These are phyloP conservation scores for Penicillium arizonense DNA, from an alignment of 495 filamentous ascomycete genomes.

Conservation along the genomic window DNA sequence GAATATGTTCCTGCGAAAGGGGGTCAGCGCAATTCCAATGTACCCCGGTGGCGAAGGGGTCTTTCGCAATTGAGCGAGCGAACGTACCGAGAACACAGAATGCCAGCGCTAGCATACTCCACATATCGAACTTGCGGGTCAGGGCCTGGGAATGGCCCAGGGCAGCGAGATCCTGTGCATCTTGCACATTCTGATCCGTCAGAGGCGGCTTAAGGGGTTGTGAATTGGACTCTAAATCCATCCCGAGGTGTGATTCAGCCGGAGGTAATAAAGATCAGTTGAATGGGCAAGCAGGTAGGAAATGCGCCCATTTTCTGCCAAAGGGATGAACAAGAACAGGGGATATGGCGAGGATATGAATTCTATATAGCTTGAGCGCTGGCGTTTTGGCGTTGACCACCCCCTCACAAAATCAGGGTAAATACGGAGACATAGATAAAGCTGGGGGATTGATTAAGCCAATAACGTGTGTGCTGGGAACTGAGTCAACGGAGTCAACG, in stretches of 20 bases:
- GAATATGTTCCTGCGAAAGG: conserved; percentile 37
- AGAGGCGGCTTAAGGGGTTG: conserved; percentile 31
- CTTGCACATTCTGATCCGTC: conserved; percentile 28
- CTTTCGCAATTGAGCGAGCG: not conserved
- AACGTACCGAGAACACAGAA: conserved; percentile 44
- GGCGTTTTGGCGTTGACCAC: not conserved
- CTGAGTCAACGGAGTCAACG: not conserved
- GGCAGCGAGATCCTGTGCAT: conserved; percentile 47
- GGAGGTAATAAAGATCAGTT: conserved; percentile 16
- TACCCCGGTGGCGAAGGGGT: not conserved
- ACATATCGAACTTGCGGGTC: conserved; percentile 47
- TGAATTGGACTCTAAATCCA: conserved; percentile 37
- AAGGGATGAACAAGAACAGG: not conserved
- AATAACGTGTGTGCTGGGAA: conserved; percentile 7
- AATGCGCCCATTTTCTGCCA: conserved; percentile 26
- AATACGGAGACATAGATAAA: conserved; percentile 26
- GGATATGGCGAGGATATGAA: not conserved
- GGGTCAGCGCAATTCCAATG: not conserved
- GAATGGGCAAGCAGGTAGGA: conserved; percentile 10
- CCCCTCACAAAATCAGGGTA: conserved; percentile 6
- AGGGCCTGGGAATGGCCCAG: conserved; percentile 53
- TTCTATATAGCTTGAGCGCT: conserved; percentile 16
- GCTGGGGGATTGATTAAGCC: conserved; percentile 13
- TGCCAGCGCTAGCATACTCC: conserved; percentile 47
- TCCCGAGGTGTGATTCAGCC: conserved; percentile 12